A percentile compares a stretch with the other conserved stretches of the same genome.
Conservation (phyloP, 1,284 basidiomycete genomes). For the Naganishia albida region DNA sequence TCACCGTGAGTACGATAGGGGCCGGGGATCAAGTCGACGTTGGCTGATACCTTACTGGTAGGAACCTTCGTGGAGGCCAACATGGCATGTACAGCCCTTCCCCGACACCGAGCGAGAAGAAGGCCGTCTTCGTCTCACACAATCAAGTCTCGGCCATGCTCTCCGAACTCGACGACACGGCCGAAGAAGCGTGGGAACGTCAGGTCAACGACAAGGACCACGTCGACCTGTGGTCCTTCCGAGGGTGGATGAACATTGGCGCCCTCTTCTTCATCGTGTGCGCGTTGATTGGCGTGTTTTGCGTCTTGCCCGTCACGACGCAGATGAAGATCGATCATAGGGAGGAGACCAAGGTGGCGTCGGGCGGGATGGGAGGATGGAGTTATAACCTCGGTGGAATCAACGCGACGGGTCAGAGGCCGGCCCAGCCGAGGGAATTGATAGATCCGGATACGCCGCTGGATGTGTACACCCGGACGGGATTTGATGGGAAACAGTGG, state of each 20-base stretch:
- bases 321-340: slow-evolving; percentile 47
- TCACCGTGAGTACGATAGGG: slow-evolving; percentile 9
- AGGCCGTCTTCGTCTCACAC: slow-evolving; percentile 8
- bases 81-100: slow-evolving; percentile 22
- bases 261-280: slow-evolving; percentile 72
- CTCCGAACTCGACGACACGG: slow-evolving; percentile 25
- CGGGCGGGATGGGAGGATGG: slow-evolving; percentile 52
- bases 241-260: slow-evolving; percentile 60
- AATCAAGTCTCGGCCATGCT: slow-evolving; percentile 23
- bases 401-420: slow-evolving; percentile 69
- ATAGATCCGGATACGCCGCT: slow-evolving; percentile 70
- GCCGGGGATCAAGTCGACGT: neutral
- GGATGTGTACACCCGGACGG: slow-evolving; percentile 61
- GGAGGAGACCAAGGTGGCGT: slow-evolving; percentile 55
- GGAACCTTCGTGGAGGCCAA: neutral
- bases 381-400: slow-evolving; percentile 71
- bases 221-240: slow-evolving; percentile 47
- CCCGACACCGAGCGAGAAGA: slow-evolving; percentile 11
- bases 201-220: slow-evolving; percentile 46
- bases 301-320: slow-evolving; percentile 55
- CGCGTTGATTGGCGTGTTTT: slow-evolving; percentile 74
- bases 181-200: slow-evolving; percentile 30
- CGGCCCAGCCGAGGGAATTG: slow-evolving; percentile 58
- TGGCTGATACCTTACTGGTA: neutral
- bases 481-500: slow-evolving; percentile 67